Percentiles rank a stretch among this genome's conserved stretches.
These are phyloP conservation scores for Populus davidiana DNA, from an alignment of 345 rosid species.

Conservation along the genomic window DNA sequence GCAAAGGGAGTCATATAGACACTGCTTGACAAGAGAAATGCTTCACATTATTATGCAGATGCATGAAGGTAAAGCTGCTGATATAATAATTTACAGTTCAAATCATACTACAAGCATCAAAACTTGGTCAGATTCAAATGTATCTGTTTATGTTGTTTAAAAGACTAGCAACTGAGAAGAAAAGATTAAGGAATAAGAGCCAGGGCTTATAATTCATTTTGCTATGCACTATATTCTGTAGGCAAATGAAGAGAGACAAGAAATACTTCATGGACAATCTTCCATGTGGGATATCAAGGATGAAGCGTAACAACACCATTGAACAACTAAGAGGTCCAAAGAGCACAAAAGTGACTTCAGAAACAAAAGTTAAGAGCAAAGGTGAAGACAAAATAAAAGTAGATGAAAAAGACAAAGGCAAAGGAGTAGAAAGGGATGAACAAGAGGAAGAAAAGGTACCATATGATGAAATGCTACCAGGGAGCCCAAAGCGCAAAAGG, in stretches of 20 bases:
- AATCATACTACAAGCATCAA: too few relatives aligned
- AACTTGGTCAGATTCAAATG: too few relatives aligned
- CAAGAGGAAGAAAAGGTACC: slow-evolving; percentile 17
- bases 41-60: too few relatives aligned
- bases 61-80: too few relatives aligned
- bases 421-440: neutral
- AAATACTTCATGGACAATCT: slow-evolving; percentile 48
- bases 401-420: neutral
- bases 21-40: too few relatives aligned
- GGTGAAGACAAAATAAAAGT: neutral
- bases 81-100: too few relatives aligned
- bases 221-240: slow-evolving; percentile 12
- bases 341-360: neutral
- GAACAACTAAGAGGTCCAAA: slow-evolving; percentile 38
- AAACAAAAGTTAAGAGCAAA: slow-evolving; percentile 6
- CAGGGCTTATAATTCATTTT: neutral
- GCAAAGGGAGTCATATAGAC: too few relatives aligned
- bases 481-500: slow-evolving; percentile 11
- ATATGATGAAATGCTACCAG: slow-evolving; percentile 63
- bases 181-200: too few relatives aligned
- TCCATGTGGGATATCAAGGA: slow-evolving; percentile 45
- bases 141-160: too few relatives aligned
- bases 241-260: slow-evolving; percentile 55
- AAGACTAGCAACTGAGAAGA: too few relatives aligned
- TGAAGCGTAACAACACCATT: slow-evolving; percentile 42